Evolutionary conservation across 768 basidiomycete species (phyloP).

Genomic region (Coprinopsis sp.): DNA sequence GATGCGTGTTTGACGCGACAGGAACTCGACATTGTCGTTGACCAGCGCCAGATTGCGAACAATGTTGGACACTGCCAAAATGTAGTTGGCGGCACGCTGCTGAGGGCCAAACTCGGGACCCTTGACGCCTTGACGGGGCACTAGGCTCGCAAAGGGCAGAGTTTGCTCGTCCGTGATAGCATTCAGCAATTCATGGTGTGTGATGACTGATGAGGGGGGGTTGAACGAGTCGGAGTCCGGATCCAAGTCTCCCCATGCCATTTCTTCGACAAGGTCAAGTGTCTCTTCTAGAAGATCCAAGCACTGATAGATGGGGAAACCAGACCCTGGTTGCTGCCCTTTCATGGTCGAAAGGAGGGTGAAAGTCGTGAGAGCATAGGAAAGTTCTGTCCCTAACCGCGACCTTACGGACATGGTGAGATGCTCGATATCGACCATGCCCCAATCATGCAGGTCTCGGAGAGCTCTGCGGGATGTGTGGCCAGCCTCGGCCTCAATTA

Average conservation of each 20-base stretch:
- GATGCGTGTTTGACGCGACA: slow-evolving; percentile 61
- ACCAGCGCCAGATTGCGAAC: slow-evolving; percentile 82
- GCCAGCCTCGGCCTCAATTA: slow-evolving; percentile 57
- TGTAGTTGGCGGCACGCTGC: slow-evolving; percentile 63
- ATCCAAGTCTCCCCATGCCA: slow-evolving; percentile 58
- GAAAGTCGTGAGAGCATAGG: slow-evolving; percentile 86
- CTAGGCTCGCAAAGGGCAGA: slow-evolving; percentile 56
- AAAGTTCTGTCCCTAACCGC: slow-evolving; percentile 74
- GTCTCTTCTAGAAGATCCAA: slow-evolving; percentile 81
- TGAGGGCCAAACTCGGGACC: slow-evolving; percentile 49
- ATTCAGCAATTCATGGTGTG: slow-evolving; percentile 63
- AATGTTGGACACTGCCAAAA: slow-evolving; percentile 71
- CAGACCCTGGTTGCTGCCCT: slow-evolving; percentile 55
- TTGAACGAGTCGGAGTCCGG: slow-evolving; percentile 21
- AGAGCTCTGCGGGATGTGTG: slow-evolving; percentile 50
- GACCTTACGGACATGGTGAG: slow-evolving; percentile 91
- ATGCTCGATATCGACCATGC: slow-evolving; percentile 85
- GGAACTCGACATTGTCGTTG: slow-evolving; percentile 61
- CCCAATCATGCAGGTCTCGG: slow-evolving; percentile 81
- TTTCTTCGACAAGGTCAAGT: slow-evolving; percentile 81
- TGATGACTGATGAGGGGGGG: slow-evolving; percentile 40
- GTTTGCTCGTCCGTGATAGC: slow-evolving; percentile 52
- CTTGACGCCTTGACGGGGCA: slow-evolving; percentile 43
- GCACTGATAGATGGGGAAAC: slow-evolving; percentile 74
- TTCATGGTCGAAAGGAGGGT: slow-evolving; percentile 77